A percentile compares a stretch with the other conserved stretches of the same genome.
Conservation (phyloP, 139 green algal genomes). For the Chlamydomonas schloesseri region DNA sequence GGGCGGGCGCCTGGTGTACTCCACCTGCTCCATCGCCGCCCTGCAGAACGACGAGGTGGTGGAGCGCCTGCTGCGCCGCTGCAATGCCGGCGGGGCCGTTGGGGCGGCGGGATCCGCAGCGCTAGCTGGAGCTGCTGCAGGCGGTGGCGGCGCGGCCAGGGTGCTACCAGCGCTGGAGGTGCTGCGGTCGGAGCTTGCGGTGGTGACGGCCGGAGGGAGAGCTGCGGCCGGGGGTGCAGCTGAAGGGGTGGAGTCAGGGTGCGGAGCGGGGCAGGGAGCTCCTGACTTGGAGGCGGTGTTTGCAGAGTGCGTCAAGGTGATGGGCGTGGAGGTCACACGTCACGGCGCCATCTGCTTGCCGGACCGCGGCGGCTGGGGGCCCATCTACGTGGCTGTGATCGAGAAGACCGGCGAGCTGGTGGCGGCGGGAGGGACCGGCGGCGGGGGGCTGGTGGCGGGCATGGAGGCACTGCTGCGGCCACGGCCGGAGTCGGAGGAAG, state of each 20-base stretch:
- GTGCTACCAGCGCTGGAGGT: conserved; percentile 16
- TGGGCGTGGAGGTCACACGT: conserved; percentile 50
- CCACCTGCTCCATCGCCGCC: conserved; percentile 70
- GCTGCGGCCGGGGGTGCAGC: not conserved
- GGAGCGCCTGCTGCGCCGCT: conserved; percentile 45
- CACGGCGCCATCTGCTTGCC: conserved; percentile 66
- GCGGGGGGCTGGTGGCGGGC: not conserved
- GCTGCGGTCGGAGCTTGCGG: not conserved
- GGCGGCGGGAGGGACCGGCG: not conserved
- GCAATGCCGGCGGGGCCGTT: not conserved
- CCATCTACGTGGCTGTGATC: conserved; percentile 68
- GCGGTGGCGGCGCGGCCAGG: not conserved
- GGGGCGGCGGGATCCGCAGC: too few species aligned
- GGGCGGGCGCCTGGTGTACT: conserved; percentile 76
- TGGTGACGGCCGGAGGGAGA: too few species aligned
- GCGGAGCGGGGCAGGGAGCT: not conserved
- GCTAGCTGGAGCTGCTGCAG: too few species aligned
- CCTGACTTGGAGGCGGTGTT: not conserved
- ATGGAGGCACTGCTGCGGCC: not conserved
- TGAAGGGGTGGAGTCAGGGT: too few species aligned
- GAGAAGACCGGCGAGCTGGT: conserved; percentile 53
- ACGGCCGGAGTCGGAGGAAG: not conserved
- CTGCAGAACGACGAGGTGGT: conserved; percentile 77
- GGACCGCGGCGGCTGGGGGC: conserved; percentile 58
- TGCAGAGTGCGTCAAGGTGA: not conserved